Percentiles rank a stretch among this genome's conserved stretches.
Evolutionary conservation across 169 alveolate genomes (phyloP).

Genomic region (Eimeria nieschulzi): DNA sequence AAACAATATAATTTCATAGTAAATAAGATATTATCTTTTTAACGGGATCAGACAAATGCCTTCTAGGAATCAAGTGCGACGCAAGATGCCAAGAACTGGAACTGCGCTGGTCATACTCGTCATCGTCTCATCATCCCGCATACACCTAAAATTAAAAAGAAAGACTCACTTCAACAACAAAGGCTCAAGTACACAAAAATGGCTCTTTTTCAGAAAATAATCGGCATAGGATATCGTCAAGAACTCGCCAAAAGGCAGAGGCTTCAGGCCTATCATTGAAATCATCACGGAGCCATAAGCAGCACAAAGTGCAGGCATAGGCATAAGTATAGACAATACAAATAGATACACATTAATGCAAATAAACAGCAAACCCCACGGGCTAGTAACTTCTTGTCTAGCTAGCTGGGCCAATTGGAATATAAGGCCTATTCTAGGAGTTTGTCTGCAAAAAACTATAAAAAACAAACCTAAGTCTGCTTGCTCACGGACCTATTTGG

Average conservation of each 20-base stretch:
- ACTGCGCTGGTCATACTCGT: slow-evolving; percentile 37
- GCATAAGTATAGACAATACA: too few species aligned
- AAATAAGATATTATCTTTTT: neutral
- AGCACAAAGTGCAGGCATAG: neutral
- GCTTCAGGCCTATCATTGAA: slow-evolving; percentile 45
- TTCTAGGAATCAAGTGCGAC: neutral
- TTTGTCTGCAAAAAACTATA: too few species aligned
- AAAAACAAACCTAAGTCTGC: too few species aligned
- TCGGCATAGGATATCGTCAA: slow-evolving; percentile 49
- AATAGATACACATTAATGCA: too few species aligned
- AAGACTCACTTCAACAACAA: neutral
- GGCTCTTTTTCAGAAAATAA: slow-evolving; percentile 4
- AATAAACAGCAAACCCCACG: too few species aligned
- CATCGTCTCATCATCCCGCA: slow-evolving; percentile 15
- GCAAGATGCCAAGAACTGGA: slow-evolving; percentile 25
- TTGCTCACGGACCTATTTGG: too few species aligned
- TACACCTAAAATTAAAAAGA: too few species aligned
- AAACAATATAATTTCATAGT: neutral
- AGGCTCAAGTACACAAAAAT: neutral
- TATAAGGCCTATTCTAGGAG: too few species aligned
- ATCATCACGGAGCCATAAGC: neutral
- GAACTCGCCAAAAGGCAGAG: neutral
- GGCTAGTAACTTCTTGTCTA: too few species aligned
- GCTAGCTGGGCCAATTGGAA: too few species aligned
- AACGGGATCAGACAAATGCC: slow-evolving; percentile 37